Evolutionary conservation across 345 rosid species (phyloP).

Genomic region (Salix koriyanagi): DNA sequence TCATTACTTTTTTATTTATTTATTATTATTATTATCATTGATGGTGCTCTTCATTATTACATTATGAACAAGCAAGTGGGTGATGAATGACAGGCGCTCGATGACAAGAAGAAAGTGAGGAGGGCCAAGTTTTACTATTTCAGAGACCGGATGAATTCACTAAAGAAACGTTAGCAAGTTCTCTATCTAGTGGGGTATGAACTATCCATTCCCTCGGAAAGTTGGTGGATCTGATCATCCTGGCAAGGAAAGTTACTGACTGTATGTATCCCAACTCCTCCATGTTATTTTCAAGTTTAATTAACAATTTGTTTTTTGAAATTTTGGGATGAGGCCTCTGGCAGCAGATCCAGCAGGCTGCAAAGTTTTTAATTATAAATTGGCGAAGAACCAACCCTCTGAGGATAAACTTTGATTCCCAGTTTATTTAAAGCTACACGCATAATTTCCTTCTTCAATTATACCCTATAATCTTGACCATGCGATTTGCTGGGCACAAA

Average conservation of each 20-base stretch:
- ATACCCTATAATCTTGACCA: neutral
- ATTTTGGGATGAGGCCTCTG: neutral
- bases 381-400: neutral
- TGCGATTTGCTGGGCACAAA: neutral
- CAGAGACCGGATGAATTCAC: constrained; percentile 89
- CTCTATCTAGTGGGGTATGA: constrained; percentile 2
- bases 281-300: neutral
- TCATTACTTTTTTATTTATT: neutral
- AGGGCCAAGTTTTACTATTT: constrained; percentile 96
- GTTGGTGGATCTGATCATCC: neutral
- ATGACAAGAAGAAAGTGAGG: constrained; percentile 77
- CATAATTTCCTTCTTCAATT: neutral
- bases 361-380: neutral
- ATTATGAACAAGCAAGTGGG: constrained; percentile 11
- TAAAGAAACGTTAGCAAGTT: constrained; percentile 44
- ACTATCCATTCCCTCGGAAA: neutral
- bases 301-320: neutral
- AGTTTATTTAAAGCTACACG: neutral
- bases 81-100: constrained; percentile 65
- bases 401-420: neutral
- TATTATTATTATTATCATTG: no score
- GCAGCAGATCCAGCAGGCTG: constrained; percentile 1
- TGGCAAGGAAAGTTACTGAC: constrained; percentile 9
- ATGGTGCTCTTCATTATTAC: neutral
- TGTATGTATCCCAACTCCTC: neutral